phyloP scores from a whole-genome alignment of 2,329 filamentous ascomycete species.

The Aspergillus sp. region DNA sequence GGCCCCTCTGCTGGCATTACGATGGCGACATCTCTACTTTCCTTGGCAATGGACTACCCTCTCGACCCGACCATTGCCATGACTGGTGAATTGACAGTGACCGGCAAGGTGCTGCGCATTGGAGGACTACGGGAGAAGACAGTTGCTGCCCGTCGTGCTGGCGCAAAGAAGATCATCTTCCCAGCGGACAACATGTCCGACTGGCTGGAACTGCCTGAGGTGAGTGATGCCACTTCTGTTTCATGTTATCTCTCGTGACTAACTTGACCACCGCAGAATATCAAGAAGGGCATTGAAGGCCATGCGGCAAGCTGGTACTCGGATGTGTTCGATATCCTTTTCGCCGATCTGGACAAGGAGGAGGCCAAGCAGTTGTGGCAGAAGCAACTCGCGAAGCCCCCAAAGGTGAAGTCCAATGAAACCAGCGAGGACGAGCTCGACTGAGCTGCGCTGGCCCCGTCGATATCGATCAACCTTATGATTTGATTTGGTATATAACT shows the following conservation, averaged over 20 bases:
- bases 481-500: slow-evolving; percentile 20
- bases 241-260: slow-evolving; percentile 14
- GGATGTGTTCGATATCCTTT: slow-evolving; percentile 89
- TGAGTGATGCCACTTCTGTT: slow-evolving; percentile 51
- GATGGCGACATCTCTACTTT: slow-evolving; percentile 92
- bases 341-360: slow-evolving; percentile 73
- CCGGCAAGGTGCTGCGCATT: slow-evolving; percentile 92
- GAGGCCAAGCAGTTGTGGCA: slow-evolving; percentile 73
- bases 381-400: slow-evolving; percentile 58
- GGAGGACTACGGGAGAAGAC: slow-evolving; percentile 96
- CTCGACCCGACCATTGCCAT: slow-evolving; percentile 89
- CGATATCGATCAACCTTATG: not conserved
- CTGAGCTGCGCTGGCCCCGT: slow-evolving; percentile 14
- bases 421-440: slow-evolving; percentile 28
- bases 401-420: slow-evolving; percentile 47
- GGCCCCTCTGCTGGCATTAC: slow-evolving; percentile 89
- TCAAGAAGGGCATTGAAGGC: slow-evolving; percentile 93
- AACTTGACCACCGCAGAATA: slow-evolving; percentile 66
- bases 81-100: slow-evolving; percentile 96
- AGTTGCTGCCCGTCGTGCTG: slow-evolving; percentile 86
- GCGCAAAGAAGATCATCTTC: slow-evolving; percentile 92
- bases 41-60: slow-evolving; percentile 74
- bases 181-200: slow-evolving; percentile 93
- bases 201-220: slow-evolving; percentile 95
- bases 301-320: slow-evolving; percentile 89